Evolutionary conservation across 164 flowering plant genomes (phyloP).

Genomic region (Warburgia ugandensis): DNA sequence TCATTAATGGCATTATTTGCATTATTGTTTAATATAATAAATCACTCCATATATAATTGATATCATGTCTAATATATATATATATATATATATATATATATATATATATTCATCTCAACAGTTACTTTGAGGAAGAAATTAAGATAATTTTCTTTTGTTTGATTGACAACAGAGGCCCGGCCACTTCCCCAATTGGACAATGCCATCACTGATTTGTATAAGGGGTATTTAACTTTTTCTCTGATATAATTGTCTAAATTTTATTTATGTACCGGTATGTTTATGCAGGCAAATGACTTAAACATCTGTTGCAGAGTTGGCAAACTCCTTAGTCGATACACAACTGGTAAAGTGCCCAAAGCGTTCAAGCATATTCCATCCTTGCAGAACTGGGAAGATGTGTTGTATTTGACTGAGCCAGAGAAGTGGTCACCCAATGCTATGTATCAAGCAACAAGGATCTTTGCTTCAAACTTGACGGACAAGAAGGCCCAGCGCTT

Average conservation of each 20-base stretch:
- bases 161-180: slow-evolving; percentile 37
- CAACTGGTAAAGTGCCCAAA: slow-evolving; percentile 83
- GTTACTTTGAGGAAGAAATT: not conserved
- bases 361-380: slow-evolving; percentile 79
- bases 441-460: slow-evolving; percentile 84
- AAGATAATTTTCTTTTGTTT: not conserved
- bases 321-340: slow-evolving; percentile 57
- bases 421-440: slow-evolving; percentile 97
- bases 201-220: slow-evolving; percentile 58
- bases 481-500: slow-evolving; percentile 72
- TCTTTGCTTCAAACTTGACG: slow-evolving; percentile 78
- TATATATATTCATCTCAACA: not conserved
- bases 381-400: slow-evolving; percentile 65
- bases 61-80: no score
- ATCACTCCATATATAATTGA: no score
- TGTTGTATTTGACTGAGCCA: slow-evolving; percentile 82
- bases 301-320: slow-evolving; percentile 54
- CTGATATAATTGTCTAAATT: not conserved
- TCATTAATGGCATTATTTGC: not conserved
- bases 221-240: slow-evolving; percentile 45
- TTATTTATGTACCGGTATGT: not conserved
- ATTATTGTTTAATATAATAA: not conserved
- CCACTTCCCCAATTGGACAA: slow-evolving; percentile 63
- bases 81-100: not conserved
- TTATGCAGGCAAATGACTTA: not conserved